Conservation (phyloP, 148 eudicot species). For the Rhododendron williamsianum region DNA sequence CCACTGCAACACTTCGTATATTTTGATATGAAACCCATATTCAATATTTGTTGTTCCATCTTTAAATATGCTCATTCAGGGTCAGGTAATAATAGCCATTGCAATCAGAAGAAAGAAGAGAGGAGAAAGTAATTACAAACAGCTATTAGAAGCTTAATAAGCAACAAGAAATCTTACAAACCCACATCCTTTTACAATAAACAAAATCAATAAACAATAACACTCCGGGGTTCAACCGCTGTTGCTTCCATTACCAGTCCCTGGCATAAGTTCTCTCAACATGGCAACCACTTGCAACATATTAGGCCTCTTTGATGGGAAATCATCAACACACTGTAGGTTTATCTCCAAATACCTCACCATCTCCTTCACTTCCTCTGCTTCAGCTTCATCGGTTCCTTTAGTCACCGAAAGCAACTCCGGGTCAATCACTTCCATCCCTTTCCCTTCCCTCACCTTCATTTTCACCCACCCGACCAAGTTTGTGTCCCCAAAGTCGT, state of each 20-base stretch:
- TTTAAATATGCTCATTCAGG: not conserved
- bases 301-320: slow-evolving; percentile 88
- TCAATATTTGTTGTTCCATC: not conserved
- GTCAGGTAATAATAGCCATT: not conserved
- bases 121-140: not conserved
- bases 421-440: slow-evolving; percentile 78
- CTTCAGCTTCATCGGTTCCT: slow-evolving; percentile 41
- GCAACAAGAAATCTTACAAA: slow-evolving; percentile 11
- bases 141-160: not conserved
- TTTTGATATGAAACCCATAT: not conserved
- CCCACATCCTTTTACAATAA: not conserved
- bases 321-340: slow-evolving; percentile 84
- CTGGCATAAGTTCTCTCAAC: slow-evolving; percentile 68
- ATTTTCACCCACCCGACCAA: slow-evolving; percentile 96
- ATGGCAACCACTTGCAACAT: slow-evolving; percentile 93
- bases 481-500: slow-evolving; percentile 92
- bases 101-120: not conserved
- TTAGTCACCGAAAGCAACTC: slow-evolving; percentile 42
- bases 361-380: slow-evolving; percentile 81
- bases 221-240: slow-evolving; percentile 17
- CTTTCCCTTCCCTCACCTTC: slow-evolving; percentile 84
- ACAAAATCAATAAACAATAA: slow-evolving; percentile 5
- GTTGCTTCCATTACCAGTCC: slow-evolving; percentile 16
- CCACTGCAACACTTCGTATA: not conserved
- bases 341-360: slow-evolving; percentile 63